phyloP scores from a whole-genome alignment of 164 flowering plant species.

The Nymphaea colorata region DNA sequence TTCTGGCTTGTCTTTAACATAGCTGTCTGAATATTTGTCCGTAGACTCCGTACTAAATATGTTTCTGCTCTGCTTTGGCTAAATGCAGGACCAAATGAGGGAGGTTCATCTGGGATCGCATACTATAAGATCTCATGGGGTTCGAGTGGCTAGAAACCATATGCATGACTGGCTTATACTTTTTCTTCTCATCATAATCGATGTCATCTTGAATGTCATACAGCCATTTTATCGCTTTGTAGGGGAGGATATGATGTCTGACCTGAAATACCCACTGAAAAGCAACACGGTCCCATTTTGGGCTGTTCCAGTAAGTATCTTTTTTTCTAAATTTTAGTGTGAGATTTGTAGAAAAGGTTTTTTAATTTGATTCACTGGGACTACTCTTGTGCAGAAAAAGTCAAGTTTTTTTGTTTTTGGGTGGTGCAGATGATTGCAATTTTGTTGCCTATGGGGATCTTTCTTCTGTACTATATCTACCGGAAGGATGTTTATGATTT shows the following conservation, averaged over 20 bases:
- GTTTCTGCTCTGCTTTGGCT: not conserved
- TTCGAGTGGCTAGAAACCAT: slow-evolving; percentile 46
- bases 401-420: slow-evolving; percentile 2
- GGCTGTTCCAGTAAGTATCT: slow-evolving; percentile 26
- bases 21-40: too few relatives aligned
- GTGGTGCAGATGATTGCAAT: slow-evolving; percentile 34
- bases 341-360: not conserved
- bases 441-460: slow-evolving; percentile 38
- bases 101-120: slow-evolving; percentile 68
- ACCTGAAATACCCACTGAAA: slow-evolving; percentile 34
- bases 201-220: slow-evolving; percentile 43
- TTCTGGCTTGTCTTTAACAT: too few relatives aligned
- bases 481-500: slow-evolving; percentile 68
- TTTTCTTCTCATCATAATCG: slow-evolving; percentile 48
- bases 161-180: slow-evolving; percentile 88
- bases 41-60: too few relatives aligned
- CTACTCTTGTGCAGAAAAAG: not conserved
- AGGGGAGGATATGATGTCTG: slow-evolving; percentile 74
- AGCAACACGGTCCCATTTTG: slow-evolving; percentile 24
- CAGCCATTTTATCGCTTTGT: slow-evolving; percentile 89
- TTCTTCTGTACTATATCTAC: slow-evolving; percentile 34
- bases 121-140: slow-evolving; percentile 74
- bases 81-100: slow-evolving; percentile 7
- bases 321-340: not conserved
- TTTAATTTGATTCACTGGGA: not conserved